phyloP scores from a whole-genome alignment of 1,139 yeast genomes.

The Pichia sp. region DNA sequence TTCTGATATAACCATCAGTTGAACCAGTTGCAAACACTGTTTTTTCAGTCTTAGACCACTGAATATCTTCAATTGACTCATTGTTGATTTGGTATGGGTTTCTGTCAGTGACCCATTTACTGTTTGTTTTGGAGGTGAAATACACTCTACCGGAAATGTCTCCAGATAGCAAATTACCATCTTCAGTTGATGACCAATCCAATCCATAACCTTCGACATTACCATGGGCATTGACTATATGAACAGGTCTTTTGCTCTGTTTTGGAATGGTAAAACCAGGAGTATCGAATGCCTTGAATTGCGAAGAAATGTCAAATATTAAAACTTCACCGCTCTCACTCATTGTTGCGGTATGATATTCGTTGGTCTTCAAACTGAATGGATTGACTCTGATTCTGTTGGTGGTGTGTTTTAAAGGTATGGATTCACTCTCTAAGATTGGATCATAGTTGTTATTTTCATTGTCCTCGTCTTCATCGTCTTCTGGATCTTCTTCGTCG shows the following conservation, averaged over 20 bases:
- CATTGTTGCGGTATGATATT: slow-evolving; percentile 82
- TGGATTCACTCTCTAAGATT: slow-evolving; percentile 70
- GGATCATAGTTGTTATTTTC: slow-evolving; percentile 68
- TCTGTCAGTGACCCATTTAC: slow-evolving; percentile 83
- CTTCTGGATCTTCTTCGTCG: slow-evolving; percentile 49
- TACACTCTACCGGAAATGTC: slow-evolving; percentile 80
- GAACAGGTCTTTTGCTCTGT: slow-evolving; percentile 67
- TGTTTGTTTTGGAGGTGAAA: slow-evolving; percentile 66
- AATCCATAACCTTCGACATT: slow-evolving; percentile 94
- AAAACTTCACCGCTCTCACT: slow-evolving; percentile 85
- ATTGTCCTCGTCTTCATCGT: slow-evolving; percentile 47
- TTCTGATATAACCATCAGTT: slow-evolving; percentile 82
- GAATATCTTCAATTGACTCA: slow-evolving; percentile 88
- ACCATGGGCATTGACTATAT: slow-evolving; percentile 86
- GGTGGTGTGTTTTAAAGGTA: slow-evolving; percentile 76
- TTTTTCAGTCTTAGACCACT: slow-evolving; percentile 89
- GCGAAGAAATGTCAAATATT: slow-evolving; percentile 75
- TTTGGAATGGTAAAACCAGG: slow-evolving; percentile 84
- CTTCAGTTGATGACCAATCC: slow-evolving; percentile 90
- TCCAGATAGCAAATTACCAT: slow-evolving; percentile 83
- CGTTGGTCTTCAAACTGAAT: slow-evolving; percentile 56
- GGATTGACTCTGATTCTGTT: slow-evolving; percentile 86
- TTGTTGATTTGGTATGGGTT: slow-evolving; percentile 64
- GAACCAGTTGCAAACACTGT: slow-evolving; percentile 95
- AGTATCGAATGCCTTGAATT: slow-evolving; percentile 72